These are phyloP conservation scores for Pyrenula aspistea DNA, from an alignment of 495 filamentous ascomycete species.

Conservation along the genomic window DNA sequence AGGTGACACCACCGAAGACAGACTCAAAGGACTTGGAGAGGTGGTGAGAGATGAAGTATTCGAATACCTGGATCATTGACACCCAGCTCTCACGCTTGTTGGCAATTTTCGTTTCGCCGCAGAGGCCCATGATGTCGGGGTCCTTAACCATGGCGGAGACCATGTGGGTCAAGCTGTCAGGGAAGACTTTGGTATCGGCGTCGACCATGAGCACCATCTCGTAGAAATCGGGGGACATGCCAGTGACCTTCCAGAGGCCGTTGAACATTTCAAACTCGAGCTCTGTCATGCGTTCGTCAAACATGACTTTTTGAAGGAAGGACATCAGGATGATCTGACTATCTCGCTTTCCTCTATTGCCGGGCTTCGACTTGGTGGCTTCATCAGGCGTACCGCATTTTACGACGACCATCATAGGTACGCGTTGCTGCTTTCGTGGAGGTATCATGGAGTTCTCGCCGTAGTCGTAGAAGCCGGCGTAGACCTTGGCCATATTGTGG, in stretches of 20 bases:
- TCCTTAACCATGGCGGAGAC: conserved; percentile 98
- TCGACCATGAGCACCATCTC: conserved; percentile 98
- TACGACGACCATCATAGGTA: conserved; percentile 97
- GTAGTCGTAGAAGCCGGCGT: conserved; percentile 96
- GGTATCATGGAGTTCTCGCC: conserved; percentile 70
- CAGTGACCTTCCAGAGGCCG: conserved; percentile 94
- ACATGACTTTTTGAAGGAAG: conserved; percentile 99
- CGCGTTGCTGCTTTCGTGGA: conserved; percentile 81
- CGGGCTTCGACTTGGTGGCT: conserved; percentile 66
- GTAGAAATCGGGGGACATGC: conserved; percentile 95
- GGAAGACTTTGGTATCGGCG: conserved; percentile 98
- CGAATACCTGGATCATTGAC: conserved; percentile 98
- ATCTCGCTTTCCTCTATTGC: conserved; percentile 96
- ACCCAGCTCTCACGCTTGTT: conserved; percentile 95
- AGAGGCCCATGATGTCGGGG: conserved; percentile 97
- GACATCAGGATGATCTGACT: conserved; percentile 99
- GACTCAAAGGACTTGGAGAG: conserved; percentile 95
- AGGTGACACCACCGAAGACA: conserved; percentile 97
- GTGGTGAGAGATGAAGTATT: conserved; percentile 94
- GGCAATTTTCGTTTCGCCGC: conserved; percentile 98
- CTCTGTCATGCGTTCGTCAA: conserved; percentile 99
- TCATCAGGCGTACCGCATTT: conserved; percentile 94
- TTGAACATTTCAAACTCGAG: conserved; percentile 99
- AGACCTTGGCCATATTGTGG: conserved; percentile 99
- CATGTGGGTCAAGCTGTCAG: conserved; percentile 97